Evolutionary conservation across 106 monocot species (phyloP), one percentile per base, ranked within the genome.

Genomic region (Narthecium ossifragum): DNA sequence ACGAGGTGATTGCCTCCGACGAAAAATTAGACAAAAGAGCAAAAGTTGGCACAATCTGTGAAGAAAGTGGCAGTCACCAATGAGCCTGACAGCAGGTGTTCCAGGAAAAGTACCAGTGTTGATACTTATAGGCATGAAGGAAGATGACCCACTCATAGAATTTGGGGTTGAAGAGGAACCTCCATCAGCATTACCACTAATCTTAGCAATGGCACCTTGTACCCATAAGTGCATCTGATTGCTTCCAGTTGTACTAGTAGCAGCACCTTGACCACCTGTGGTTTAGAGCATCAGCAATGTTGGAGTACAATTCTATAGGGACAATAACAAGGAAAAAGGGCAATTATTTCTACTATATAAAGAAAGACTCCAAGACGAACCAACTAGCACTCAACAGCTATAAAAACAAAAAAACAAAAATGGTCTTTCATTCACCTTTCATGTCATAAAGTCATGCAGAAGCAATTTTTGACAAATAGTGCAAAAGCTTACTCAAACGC

Each of bases 181-280:
- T 33, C 90, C 84, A 69, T 91, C 90, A 65, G 78, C 51, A 67
- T 65, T 78, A 61, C 83, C 86, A 48, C 86, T 98, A 17, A 98
- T 90, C 65, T 98, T 98, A 53, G 96, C 90, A 57, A 98, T 86
- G 25, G 96, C 96, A 63, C 90, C 90, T 78, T 98, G 96, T 27
- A 98, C 87, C 96, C 96, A 90, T 53, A 84, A 90, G 63, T 98
- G 96, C 96, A 90, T 84, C 49, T 98, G 96, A 63, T 90, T 84
- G 64, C 47, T 87, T 12, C 96, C 90, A 48, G 77, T 71, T 36
- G 83, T 55, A 55, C 55, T 75, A 59, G 90, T 49, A 41, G 51
- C 64, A 34, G 84, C 84, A 76, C 53, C 77, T 72, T 90, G 96
- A 31, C 65, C 61, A 4, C 85, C 93, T 85, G 57, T 32, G 49